Percentiles rank a stretch among this genome's conserved stretches.
Conservation (phyloP, 805 yeast genomes). For the Monosporozyma solicola region DNA sequence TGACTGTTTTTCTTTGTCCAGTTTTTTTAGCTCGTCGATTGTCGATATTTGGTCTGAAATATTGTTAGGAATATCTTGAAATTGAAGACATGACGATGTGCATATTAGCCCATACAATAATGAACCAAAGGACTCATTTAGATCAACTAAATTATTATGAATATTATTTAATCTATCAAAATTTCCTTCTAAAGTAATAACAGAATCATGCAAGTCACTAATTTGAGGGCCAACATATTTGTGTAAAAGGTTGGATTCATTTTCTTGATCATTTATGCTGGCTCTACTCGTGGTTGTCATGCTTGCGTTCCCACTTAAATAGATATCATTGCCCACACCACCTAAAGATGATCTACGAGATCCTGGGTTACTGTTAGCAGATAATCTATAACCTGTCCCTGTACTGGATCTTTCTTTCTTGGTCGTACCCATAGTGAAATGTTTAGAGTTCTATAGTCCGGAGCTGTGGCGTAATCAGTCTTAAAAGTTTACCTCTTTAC, state of each 20-base stretch:
- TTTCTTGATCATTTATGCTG: constrained; percentile 4
- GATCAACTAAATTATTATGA: constrained; percentile 52
- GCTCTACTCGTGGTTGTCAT: constrained; percentile 6
- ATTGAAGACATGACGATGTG: constrained; percentile 84
- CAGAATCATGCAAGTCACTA: constrained; percentile 38
- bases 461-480: background rate
- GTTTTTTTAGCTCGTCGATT: constrained; percentile 11
- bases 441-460: background rate
- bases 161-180: constrained; percentile 47
- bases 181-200: constrained; percentile 49
- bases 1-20: constrained; percentile 15
- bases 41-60: constrained; percentile 19
- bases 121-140: constrained; percentile 73
- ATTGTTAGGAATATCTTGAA: constrained; percentile 31
- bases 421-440: background rate
- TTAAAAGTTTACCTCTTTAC: background rate
- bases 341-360: constrained; percentile 29
- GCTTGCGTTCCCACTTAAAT: constrained; percentile 4
- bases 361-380: constrained; percentile 32
- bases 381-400: constrained; percentile 31
- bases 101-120: constrained; percentile 72
- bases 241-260: constrained; percentile 11
- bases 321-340: constrained; percentile 3
- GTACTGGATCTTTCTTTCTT: background rate
- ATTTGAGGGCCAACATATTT: constrained; percentile 37